These are phyloP conservation scores for Yamadazyma siamensis DNA, from an alignment of 1,139 yeast genomes.

Conservation along the genomic window DNA sequence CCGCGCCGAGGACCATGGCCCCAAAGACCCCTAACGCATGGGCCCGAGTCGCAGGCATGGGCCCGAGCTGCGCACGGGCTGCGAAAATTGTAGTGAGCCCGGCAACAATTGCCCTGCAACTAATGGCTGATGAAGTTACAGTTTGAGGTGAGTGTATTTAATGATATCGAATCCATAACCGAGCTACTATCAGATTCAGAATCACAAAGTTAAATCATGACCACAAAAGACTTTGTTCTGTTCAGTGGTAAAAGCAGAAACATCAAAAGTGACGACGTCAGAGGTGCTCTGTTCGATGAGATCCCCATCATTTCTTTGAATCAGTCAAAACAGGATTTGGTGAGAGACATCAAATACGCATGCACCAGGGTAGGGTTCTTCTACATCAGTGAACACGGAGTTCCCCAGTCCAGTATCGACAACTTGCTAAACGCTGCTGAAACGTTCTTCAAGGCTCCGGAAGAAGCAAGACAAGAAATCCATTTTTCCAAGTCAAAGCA, in stretches of 20 bases:
- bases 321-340: slow-evolving; percentile 6
- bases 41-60: too few species aligned
- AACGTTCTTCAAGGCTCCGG: slow-evolving; percentile 11
- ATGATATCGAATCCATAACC: too few species aligned
- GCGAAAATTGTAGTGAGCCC: too few species aligned
- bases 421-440: slow-evolving; percentile 8
- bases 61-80: too few species aligned
- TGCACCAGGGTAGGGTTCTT: slow-evolving; percentile 14
- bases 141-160: too few species aligned
- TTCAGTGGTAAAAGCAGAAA: slow-evolving; percentile 11
- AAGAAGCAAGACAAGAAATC: slow-evolving; percentile 10
- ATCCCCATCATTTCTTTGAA: slow-evolving; percentile 13
- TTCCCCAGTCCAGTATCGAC: slow-evolving; percentile 9
- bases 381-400: slow-evolving; percentile 12
- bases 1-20: too few species aligned
- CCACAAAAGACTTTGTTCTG: slow-evolving; percentile 7
- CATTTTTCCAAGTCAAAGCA: slow-evolving; percentile 14
- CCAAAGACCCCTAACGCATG: too few species aligned
- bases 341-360: slow-evolving; percentile 11
- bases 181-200: too few species aligned
- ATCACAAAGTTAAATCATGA: too few species aligned
- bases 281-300: slow-evolving; percentile 14
- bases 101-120: too few species aligned
- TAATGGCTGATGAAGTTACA: too few species aligned
- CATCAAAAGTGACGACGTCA: slow-evolving; percentile 7